A percentile compares a stretch with the other conserved stretches of the same genome.
These are phyloP conservation scores for Omphalotus guepiniiformis DNA, from an alignment of 768 basidiomycete genomes.

Conservation along the genomic window DNA sequence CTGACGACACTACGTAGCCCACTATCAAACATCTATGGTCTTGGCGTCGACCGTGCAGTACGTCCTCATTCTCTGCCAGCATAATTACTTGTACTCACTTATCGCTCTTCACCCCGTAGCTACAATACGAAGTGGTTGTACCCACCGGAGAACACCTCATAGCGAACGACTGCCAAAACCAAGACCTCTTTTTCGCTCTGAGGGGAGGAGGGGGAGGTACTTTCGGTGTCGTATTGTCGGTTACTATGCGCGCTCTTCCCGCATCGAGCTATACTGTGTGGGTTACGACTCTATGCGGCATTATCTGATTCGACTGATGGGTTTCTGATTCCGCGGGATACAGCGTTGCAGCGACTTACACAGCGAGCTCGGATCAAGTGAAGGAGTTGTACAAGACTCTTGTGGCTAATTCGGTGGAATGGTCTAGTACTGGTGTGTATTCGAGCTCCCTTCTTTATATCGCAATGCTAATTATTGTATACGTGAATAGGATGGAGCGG, in stretches of 20 bases:
- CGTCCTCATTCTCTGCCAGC: background rate
- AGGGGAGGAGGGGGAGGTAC: constrained; percentile 32
- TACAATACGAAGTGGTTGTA: constrained; percentile 31
- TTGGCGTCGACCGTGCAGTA: constrained; percentile 22
- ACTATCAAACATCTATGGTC: constrained; percentile 17
- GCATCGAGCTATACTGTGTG: constrained; percentile 15
- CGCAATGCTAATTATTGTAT: no score
- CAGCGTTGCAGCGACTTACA: constrained; percentile 25
- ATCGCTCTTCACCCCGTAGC: background rate
- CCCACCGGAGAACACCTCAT: constrained; percentile 27
- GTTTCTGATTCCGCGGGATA: background rate
- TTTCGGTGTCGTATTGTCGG: constrained; percentile 25
- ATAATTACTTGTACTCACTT: background rate
- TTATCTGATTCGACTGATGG: background rate
- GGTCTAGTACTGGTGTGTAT: no score
- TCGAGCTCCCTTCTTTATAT: no score
- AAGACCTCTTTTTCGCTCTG: constrained; percentile 33
- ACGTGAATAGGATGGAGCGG: constrained; percentile 32
- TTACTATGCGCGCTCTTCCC: constrained; percentile 14
- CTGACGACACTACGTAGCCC: constrained; percentile 15
- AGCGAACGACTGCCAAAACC: constrained; percentile 28
- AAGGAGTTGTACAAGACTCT: constrained; percentile 22
- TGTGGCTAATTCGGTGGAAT: constrained; percentile 25
- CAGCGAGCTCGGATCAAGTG: constrained; percentile 14
- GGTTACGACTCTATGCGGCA: background rate